These are phyloP conservation scores for Pseudogymnoascus sp. DNA, from an alignment of 2,329 filamentous ascomycete genomes.

Conservation along the genomic window DNA sequence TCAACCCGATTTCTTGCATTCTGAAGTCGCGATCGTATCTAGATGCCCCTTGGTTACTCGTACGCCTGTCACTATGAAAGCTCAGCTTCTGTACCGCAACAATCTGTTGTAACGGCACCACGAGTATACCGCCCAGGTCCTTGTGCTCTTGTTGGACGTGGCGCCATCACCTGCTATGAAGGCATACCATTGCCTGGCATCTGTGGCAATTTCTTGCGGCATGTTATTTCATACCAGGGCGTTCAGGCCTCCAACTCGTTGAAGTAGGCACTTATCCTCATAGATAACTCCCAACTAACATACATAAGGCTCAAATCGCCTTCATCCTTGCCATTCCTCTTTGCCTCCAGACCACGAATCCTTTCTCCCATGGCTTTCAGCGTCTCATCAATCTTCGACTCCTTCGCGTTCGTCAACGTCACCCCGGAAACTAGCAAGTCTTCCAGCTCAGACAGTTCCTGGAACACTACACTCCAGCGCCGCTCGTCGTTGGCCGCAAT, in stretches of 20 bases:
- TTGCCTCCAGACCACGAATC: neutral
- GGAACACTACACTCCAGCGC: slow-evolving; percentile 4
- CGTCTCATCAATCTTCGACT: neutral
- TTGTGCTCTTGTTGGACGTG: neutral
- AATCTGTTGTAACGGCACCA: neutral
- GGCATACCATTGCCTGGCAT: neutral
- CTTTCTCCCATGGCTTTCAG: slow-evolving; percentile 3
- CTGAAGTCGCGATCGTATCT: neutral
- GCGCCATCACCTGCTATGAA: neutral
- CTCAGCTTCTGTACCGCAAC: neutral
- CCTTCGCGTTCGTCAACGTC: neutral
- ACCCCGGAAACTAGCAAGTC: slow-evolving; percentile 8
- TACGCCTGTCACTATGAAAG: neutral
- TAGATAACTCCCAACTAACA: slow-evolving; percentile 10
- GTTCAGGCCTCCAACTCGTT: slow-evolving; percentile 5
- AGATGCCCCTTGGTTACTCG: neutral
- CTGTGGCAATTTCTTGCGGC: neutral
- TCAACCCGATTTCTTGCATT: neutral
- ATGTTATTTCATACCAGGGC: neutral
- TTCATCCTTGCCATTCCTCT: slow-evolving; percentile 5
- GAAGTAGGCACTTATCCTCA: slow-evolving; percentile 9
- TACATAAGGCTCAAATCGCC: slow-evolving; percentile 10
- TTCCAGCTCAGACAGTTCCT: slow-evolving; percentile 6
- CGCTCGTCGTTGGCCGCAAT: slow-evolving; percentile 5
- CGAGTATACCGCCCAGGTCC: neutral